Conservation (phyloP, 768 basidiomycete genomes). For the Hortiboletus campestris region DNA sequence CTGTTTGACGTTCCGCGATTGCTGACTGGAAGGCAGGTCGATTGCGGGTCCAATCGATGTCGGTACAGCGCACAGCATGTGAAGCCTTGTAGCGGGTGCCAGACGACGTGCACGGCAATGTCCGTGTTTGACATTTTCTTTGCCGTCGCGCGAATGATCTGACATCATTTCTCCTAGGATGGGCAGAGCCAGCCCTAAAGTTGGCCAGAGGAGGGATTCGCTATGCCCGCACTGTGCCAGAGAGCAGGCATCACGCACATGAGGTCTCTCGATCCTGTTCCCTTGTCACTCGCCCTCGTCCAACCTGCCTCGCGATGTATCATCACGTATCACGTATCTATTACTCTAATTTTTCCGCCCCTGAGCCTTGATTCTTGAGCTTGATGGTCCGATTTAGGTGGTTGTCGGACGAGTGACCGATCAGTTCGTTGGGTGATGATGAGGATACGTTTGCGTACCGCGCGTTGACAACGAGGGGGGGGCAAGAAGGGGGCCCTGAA, state of each 20-base stretch:
- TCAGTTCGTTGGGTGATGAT: background rate
- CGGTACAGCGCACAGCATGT: constrained; percentile 43
- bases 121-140: constrained; percentile 17
- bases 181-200: constrained; percentile 20
- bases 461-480: constrained; percentile 23
- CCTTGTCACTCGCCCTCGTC: background rate
- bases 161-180: constrained; percentile 18
- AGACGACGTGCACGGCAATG: constrained; percentile 41
- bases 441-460: background rate
- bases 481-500: background rate
- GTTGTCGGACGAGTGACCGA: background rate
- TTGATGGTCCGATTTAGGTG: background rate
- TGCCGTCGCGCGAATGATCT: background rate
- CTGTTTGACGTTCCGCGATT: background rate
- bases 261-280: background rate
- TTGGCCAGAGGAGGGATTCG: constrained; percentile 16
- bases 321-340: background rate
- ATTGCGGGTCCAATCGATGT: constrained; percentile 40
- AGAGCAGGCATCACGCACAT: constrained; percentile 8
- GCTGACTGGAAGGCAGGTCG: constrained; percentile 35
- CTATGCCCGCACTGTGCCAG: constrained; percentile 23
- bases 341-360: constrained; percentile 18
- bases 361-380: background rate
- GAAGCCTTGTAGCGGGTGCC: constrained; percentile 35
- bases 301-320: constrained; percentile 2